These are phyloP conservation scores for Ehretia macrophylla DNA, from an alignment of 257 asterid genomes.

Conservation along the genomic window DNA sequence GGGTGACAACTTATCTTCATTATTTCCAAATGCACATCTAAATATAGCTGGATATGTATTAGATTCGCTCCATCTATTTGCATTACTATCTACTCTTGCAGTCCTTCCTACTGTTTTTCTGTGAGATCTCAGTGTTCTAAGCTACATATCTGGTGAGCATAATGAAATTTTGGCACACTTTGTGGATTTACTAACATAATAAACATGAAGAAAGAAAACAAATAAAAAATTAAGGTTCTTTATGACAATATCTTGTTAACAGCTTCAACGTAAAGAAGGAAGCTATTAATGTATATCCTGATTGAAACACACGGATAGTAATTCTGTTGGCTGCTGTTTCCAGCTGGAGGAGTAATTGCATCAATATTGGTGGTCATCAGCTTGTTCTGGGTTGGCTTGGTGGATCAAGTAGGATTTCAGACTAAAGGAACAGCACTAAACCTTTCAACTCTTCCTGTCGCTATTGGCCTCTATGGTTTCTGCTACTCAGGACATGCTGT, in stretches of 20 bases:
- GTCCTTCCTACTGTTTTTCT: slow-evolving; percentile 92
- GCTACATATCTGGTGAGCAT: slow-evolving; percentile 87
- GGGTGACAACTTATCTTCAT: slow-evolving; percentile 78
- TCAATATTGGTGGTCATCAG: slow-evolving; percentile 72
- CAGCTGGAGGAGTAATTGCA: slow-evolving; percentile 99
- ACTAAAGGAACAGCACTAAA: slow-evolving; percentile 47
- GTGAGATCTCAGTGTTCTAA: slow-evolving; percentile 69
- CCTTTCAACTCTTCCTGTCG: slow-evolving; percentile 87
- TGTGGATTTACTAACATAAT: not conserved
- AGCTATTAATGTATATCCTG: not conserved
- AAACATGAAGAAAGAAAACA: too few relatives aligned
- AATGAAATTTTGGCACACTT: not conserved
- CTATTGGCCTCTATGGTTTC: slow-evolving; percentile 88
- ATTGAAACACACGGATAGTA: not conserved
- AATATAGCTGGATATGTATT: slow-evolving; percentile 51
- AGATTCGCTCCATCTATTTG: slow-evolving; percentile 66
- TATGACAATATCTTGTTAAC: too few relatives aligned
- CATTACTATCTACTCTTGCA: slow-evolving; percentile 56
- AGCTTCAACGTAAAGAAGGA: too few relatives aligned
- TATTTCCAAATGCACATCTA: slow-evolving; percentile 80
- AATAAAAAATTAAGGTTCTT: too few relatives aligned
- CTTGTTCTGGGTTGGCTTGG: slow-evolving; percentile 86
- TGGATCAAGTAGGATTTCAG: slow-evolving; percentile 60
- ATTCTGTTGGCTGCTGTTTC: not conserved
- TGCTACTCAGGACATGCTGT: slow-evolving; percentile 98